phyloP scores from a whole-genome alignment of 345 rosid genomes.

The Salix caprea region DNA sequence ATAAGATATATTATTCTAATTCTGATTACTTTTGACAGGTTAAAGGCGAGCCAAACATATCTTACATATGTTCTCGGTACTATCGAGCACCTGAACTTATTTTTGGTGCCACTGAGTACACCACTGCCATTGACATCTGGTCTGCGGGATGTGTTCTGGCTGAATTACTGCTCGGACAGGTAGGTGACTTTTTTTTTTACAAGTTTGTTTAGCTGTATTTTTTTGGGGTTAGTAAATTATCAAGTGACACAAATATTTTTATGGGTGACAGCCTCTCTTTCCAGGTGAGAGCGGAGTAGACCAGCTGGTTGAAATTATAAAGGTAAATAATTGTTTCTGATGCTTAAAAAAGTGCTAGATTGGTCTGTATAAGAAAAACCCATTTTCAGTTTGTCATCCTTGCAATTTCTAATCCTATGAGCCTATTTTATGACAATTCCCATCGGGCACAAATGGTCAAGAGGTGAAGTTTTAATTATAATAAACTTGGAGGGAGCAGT shows the following conservation, averaged over 20 bases:
- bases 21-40: conserved; percentile 48
- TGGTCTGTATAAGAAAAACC: not conserved
- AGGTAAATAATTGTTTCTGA: conserved; percentile 41
- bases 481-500: not conserved
- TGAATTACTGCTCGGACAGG: conserved; percentile 94
- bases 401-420: not conserved
- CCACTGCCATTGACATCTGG: conserved; percentile 97
- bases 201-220: not conserved
- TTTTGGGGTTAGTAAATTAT: not conserved
- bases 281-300: conserved; percentile 99
- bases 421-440: not conserved
- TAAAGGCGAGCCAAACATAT: conserved; percentile 92
- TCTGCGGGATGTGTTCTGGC: conserved; percentile 97
- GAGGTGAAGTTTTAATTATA: not conserved
- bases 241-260: conserved; percentile 9
- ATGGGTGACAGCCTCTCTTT: conserved; percentile 67
- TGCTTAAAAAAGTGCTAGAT: not conserved
- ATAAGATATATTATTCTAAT: not conserved
- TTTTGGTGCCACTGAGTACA: conserved; percentile 94
- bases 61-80: conserved; percentile 95
- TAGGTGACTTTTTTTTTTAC: conserved; percentile 16
- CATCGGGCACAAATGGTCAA: not conserved
- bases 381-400: not conserved
- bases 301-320: conserved; percentile 94
- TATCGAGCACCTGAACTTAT: conserved; percentile 98